Percentiles rank a stretch among this genome's conserved stretches.
phyloP scores from a whole-genome alignment of 164 flowering plant species.

The Vitis labrusca region DNA sequence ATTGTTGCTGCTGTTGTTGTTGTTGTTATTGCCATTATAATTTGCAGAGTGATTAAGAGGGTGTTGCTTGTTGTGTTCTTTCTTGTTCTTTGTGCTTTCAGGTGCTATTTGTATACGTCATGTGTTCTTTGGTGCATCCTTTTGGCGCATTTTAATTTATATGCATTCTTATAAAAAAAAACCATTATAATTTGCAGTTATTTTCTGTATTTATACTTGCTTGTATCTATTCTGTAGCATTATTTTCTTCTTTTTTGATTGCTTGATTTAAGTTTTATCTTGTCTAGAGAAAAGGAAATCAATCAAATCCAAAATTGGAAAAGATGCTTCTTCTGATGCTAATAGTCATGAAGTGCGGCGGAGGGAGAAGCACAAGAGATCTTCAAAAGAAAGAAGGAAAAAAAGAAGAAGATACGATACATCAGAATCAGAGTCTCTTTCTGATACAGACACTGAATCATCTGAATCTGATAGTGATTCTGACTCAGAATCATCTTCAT shows the following conservation, averaged over 20 bases:
- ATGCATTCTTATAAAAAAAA: no score
- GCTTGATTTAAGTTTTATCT: background rate
- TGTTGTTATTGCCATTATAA: no score
- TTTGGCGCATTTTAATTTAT: no score
- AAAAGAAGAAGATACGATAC: slow-evolving; percentile 68
- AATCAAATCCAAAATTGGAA: slow-evolving; percentile 46
- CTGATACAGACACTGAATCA: slow-evolving; percentile 73
- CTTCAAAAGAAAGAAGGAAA: slow-evolving; percentile 65
- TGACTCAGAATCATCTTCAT: slow-evolving; percentile 57
- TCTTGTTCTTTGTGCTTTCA: no score
- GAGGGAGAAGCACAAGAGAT: slow-evolving; percentile 75
- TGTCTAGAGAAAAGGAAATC: slow-evolving; percentile 61
- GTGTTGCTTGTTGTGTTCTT: no score
- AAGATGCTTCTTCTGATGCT: slow-evolving; percentile 50
- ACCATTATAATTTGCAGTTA: no score
- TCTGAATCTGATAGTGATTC: slow-evolving; percentile 70
- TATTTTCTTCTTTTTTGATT: background rate
- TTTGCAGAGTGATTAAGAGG: no score
- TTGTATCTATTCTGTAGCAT: no score
- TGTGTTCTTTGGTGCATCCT: no score
- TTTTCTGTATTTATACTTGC: no score
- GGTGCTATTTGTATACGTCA: no score
- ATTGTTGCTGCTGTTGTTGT: no score
- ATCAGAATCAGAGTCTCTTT: slow-evolving; percentile 81
- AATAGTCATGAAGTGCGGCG: slow-evolving; percentile 47